Conservation (phyloP, 768 basidiomycete genomes). For the Paxillus involutus region DNA sequence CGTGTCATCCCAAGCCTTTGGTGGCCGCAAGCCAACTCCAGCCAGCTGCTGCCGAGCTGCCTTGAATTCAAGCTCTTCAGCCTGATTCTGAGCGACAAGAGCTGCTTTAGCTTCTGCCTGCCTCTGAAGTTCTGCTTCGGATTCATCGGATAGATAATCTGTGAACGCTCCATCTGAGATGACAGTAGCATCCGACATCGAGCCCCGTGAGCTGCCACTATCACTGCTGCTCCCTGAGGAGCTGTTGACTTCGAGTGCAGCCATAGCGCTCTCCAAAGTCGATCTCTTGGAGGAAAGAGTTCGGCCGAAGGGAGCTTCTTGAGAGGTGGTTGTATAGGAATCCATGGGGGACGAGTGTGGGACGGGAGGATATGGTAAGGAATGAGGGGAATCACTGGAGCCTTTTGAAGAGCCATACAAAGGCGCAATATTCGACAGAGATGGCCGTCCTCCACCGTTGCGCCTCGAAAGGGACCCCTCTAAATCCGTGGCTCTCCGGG, state of each 20-base stretch:
- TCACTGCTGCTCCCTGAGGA: conserved; percentile 66
- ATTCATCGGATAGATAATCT: conserved; percentile 89
- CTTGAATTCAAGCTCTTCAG: conserved; percentile 80
- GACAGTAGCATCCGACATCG: conserved; percentile 71
- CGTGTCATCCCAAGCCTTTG: conserved; percentile 70
- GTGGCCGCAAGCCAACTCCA: conserved; percentile 71
- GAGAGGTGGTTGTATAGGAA: conserved; percentile 20
- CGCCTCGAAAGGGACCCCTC: conserved; percentile 47
- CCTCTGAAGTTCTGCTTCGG: conserved; percentile 84
- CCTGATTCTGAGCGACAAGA: conserved; percentile 73
- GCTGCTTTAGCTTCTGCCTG: conserved; percentile 83
- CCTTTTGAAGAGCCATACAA: conserved; percentile 24
- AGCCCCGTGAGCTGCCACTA: conserved; percentile 47
- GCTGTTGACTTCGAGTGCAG: conserved; percentile 35
- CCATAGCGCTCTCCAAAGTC: conserved; percentile 39
- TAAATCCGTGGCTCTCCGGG: conserved; percentile 58
- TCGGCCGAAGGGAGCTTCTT: conserved; percentile 34
- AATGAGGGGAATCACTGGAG: conserved; percentile 19
- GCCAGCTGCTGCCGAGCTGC: conserved; percentile 78
- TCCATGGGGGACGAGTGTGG: conserved; percentile 23
- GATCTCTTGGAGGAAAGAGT: conserved; percentile 32
- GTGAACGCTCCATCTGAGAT: conserved; percentile 88
- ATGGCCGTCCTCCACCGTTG: conserved; percentile 47
- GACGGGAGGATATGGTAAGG: conserved; percentile 21
- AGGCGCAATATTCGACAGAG: conserved; percentile 41